Percentiles rank a stretch among this genome's conserved stretches.
These are phyloP conservation scores for Podaxis sp. DNA, from an alignment of 768 basidiomycete genomes.

Conservation along the genomic window DNA sequence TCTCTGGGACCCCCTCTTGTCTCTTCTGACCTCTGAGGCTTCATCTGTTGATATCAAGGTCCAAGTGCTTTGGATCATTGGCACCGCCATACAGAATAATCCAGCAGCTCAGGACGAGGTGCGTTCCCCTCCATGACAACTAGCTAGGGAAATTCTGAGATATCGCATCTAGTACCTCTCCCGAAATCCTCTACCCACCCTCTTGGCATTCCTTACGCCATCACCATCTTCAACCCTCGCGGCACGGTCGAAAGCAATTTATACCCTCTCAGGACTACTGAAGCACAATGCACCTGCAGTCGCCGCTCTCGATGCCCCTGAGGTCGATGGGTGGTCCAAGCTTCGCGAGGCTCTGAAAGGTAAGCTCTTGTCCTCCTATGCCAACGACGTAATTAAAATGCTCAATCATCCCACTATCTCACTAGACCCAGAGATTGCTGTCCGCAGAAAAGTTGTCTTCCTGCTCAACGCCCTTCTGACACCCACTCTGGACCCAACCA, in stretches of 20 bases:
- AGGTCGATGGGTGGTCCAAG: constrained; percentile 61
- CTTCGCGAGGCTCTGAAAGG: constrained; percentile 66
- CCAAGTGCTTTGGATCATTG: constrained; percentile 82
- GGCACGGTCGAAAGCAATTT: constrained; percentile 78
- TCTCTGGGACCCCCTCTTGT: constrained; percentile 78
- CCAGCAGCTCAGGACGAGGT: constrained; percentile 79
- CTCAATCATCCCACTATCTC: background rate
- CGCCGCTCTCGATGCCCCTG: constrained; percentile 40
- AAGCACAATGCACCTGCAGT: constrained; percentile 79
- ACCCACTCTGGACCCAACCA: constrained; percentile 20
- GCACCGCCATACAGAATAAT: constrained; percentile 90
- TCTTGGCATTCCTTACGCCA: constrained; percentile 62
- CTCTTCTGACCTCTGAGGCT: constrained; percentile 52
- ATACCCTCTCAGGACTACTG: constrained; percentile 73
- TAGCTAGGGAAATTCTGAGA: background rate
- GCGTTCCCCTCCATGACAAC: constrained; percentile 25
- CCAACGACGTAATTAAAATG: background rate
- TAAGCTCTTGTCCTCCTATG: constrained; percentile 23
- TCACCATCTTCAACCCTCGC: constrained; percentile 46
- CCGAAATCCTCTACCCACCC: constrained; percentile 61
- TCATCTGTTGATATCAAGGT: constrained; percentile 60
- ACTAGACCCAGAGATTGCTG: constrained; percentile 71
- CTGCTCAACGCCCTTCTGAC: constrained; percentile 71
- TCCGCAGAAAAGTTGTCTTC: constrained; percentile 80
- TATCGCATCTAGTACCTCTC: constrained; percentile 50